Conservation (phyloP, 1,284 basidiomycete genomes). For the Pseudozyma pruni region DNA sequence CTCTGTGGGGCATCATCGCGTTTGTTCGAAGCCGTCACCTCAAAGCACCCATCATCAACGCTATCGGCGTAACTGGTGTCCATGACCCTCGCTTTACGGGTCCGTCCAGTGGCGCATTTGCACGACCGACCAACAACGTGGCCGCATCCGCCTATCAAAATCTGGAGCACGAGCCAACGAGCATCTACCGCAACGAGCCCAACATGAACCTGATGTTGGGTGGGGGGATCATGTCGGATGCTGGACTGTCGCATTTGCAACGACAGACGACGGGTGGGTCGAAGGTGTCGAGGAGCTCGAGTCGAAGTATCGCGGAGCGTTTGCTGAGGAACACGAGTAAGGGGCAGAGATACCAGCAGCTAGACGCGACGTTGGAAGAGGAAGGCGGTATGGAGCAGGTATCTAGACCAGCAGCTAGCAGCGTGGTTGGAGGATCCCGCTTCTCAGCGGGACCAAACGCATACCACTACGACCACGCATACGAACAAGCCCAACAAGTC, state of each 20-base stretch:
- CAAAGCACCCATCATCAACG: constrained; percentile 22
- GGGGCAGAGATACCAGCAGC: constrained; percentile 27
- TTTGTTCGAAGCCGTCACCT: constrained; percentile 20
- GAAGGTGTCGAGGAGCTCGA: constrained; percentile 20
- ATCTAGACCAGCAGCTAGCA: neutral
- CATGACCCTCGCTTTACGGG: constrained; percentile 27
- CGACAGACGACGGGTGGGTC: constrained; percentile 30
- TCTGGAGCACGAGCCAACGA: constrained; percentile 15
- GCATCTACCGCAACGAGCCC: constrained; percentile 32
- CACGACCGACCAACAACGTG: constrained; percentile 1
- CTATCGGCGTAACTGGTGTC: constrained; percentile 34
- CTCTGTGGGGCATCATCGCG: constrained; percentile 27
- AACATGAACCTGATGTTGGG: constrained; percentile 44
- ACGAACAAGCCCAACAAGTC: constrained; percentile 2
- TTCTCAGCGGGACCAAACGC: neutral
- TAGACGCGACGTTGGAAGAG: constrained; percentile 22
- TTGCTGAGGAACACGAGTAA: constrained; percentile 9
- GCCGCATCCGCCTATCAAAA: constrained; percentile 9
- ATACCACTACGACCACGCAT: constrained; percentile 2
- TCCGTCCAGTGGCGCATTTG: constrained; percentile 3
- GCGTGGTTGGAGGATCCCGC: neutral
- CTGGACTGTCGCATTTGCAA: constrained; percentile 31
- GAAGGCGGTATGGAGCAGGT: no score
- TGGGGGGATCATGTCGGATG: constrained; percentile 40
- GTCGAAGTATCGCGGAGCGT: constrained; percentile 18